Percentiles rank a stretch among this genome's conserved stretches.
Conservation (phyloP, 495 filamentous ascomycete species). For the Chaetomium tenue region DNA sequence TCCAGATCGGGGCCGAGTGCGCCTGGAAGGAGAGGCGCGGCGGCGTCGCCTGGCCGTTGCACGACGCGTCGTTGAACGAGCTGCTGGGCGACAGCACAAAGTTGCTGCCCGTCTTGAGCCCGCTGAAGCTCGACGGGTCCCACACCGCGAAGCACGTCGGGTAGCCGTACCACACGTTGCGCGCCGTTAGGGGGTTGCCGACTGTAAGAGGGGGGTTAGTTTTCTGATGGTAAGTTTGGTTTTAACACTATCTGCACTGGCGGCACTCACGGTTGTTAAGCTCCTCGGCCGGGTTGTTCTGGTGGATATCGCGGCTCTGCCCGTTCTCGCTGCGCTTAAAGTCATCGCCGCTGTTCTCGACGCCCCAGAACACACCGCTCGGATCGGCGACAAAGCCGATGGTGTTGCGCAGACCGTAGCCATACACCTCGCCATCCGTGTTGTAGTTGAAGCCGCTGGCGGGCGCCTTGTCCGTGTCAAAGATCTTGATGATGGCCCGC, state of each 20-base stretch:
- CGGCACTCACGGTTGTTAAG: constrained; percentile 60
- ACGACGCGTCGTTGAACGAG: constrained; percentile 34
- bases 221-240: not conserved
- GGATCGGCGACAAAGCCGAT: constrained; percentile 64
- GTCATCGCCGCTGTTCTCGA: constrained; percentile 67
- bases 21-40: constrained; percentile 56
- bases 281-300: constrained; percentile 69
- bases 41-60: constrained; percentile 33
- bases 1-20: constrained; percentile 59
- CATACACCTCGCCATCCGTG: constrained; percentile 55
- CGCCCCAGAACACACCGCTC: constrained; percentile 60
- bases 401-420: constrained; percentile 66
- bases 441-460: constrained; percentile 47
- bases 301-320: constrained; percentile 56
- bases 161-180: constrained; percentile 59
- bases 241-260: no score
- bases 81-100: constrained; percentile 49
- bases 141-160: constrained; percentile 68
- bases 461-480: constrained; percentile 53
- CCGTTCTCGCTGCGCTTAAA: constrained; percentile 41
- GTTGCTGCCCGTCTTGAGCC: constrained; percentile 51
- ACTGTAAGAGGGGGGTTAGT: constrained; percentile 23
- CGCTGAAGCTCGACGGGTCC: constrained; percentile 47
- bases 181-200: constrained; percentile 37
- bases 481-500: constrained; percentile 60